phyloP scores from a whole-genome alignment of 768 basidiomycete genomes.

The Dioszegia aurantiaca region DNA sequence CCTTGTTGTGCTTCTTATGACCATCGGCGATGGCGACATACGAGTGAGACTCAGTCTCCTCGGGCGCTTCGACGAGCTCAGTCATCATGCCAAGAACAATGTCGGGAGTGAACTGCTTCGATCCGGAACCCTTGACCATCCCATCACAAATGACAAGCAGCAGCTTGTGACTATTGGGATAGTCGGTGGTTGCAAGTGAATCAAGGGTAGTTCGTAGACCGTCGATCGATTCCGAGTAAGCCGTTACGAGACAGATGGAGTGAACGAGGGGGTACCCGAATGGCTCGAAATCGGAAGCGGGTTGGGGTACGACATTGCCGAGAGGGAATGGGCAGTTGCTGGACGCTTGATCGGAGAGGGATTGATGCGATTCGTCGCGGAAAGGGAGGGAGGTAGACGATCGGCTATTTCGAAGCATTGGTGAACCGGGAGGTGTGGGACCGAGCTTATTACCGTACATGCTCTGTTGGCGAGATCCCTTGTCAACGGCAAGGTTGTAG shows the following conservation, averaged over 20 bases:
- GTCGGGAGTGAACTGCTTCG: slow-evolving; percentile 83
- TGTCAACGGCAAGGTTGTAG: slow-evolving; percentile 43
- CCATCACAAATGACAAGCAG: slow-evolving; percentile 96
- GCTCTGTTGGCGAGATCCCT: slow-evolving; percentile 52
- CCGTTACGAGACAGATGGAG: slow-evolving; percentile 93
- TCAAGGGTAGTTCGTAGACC: slow-evolving; percentile 97
- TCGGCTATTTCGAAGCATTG: slow-evolving; percentile 69
- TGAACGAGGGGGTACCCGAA: slow-evolving; percentile 94
- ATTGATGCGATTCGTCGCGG: slow-evolving; percentile 55
- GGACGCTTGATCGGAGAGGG: slow-evolving; percentile 37
- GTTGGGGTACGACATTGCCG: slow-evolving; percentile 82
- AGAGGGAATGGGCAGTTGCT: slow-evolving; percentile 87
- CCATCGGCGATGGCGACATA: slow-evolving; percentile 99
- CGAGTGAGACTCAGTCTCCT: slow-evolving; percentile 87
- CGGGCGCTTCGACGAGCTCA: slow-evolving; percentile 73
- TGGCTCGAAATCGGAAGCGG: slow-evolving; percentile 83
- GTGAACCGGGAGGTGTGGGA: slow-evolving; percentile 68
- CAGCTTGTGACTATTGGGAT: slow-evolving; percentile 94
- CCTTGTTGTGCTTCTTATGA: slow-evolving; percentile 99
- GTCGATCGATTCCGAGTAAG: slow-evolving; percentile 95
- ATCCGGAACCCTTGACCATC: slow-evolving; percentile 95
- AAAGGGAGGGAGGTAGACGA: slow-evolving; percentile 71
- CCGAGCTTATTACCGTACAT: slow-evolving; percentile 54
- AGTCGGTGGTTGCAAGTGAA: slow-evolving; percentile 95
- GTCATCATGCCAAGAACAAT: slow-evolving; percentile 97